phyloP scores from a whole-genome alignment of 495 filamentous ascomycete species.

The Xylaria acuta region DNA sequence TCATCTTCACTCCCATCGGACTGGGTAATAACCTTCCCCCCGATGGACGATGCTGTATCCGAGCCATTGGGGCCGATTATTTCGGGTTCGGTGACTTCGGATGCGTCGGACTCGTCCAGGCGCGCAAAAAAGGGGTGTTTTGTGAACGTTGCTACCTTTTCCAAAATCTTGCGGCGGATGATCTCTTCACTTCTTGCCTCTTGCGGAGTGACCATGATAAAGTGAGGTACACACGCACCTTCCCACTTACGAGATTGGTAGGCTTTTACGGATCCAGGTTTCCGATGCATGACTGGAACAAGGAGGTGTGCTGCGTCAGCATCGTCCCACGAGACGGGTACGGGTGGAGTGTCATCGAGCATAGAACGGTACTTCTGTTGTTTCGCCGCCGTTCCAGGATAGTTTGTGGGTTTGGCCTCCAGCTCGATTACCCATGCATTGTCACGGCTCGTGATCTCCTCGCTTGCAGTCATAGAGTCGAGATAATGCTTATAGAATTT shows the following conservation, averaged over 20 bases:
- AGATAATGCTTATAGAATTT: slow-evolving; percentile 86
- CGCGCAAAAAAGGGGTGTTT: slow-evolving; percentile 50
- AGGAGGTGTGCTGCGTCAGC: slow-evolving; percentile 73
- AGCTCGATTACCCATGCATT: slow-evolving; percentile 78
- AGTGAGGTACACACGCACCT: slow-evolving; percentile 51
- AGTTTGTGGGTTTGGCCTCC: slow-evolving; percentile 79
- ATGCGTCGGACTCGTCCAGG: slow-evolving; percentile 52
- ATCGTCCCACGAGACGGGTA: slow-evolving; percentile 62
- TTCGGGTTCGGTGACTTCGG: slow-evolving; percentile 69
- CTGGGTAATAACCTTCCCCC: slow-evolving; percentile 70
- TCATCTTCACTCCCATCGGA: slow-evolving; percentile 91
- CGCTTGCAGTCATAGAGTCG: slow-evolving; percentile 67
- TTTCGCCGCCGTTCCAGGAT: slow-evolving; percentile 58
- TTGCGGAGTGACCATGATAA: slow-evolving; percentile 55
- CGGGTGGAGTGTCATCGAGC: slow-evolving; percentile 47
- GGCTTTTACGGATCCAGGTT: slow-evolving; percentile 26
- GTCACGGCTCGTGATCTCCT: slow-evolving; percentile 71
- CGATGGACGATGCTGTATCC: slow-evolving; percentile 72
- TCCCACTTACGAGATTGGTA: slow-evolving; percentile 34
- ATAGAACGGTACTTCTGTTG: slow-evolving; percentile 54
- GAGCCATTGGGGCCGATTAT: slow-evolving; percentile 74
- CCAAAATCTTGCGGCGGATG: slow-evolving; percentile 58
- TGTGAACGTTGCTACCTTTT: slow-evolving; percentile 54
- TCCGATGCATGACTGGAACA: slow-evolving; percentile 79
- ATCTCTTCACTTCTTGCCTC: slow-evolving; percentile 57